phyloP scores from a whole-genome alignment of 1,139 yeast genomes.

The Candida smagusa region DNA sequence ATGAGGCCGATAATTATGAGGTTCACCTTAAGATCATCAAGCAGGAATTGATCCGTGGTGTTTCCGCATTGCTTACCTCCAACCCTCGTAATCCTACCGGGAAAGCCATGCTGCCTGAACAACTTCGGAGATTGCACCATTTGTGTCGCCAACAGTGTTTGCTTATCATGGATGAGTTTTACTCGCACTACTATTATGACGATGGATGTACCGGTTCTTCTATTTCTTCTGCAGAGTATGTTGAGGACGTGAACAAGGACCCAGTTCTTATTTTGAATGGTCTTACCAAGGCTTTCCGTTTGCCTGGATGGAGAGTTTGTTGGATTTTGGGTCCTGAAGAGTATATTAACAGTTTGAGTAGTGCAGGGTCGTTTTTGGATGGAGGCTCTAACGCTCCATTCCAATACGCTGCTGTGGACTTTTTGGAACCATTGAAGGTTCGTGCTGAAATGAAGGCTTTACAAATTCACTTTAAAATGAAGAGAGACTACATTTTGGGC shows the following conservation, averaged over 20 bases:
- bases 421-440: constrained; percentile 53
- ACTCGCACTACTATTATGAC: constrained; percentile 61
- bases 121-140: constrained; percentile 50
- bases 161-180: constrained; percentile 67
- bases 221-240: constrained; percentile 52
- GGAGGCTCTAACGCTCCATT: constrained; percentile 68
- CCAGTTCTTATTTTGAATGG: constrained; percentile 66
- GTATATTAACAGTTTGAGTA: constrained; percentile 54
- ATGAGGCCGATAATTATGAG: constrained; percentile 58
- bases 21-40: constrained; percentile 56
- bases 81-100: constrained; percentile 73
- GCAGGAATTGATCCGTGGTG: constrained; percentile 59
- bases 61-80: constrained; percentile 58
- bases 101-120: constrained; percentile 50
- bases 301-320: constrained; percentile 71
- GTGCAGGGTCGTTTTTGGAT: constrained; percentile 63
- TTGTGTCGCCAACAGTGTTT: constrained; percentile 58
- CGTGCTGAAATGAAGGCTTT: constrained; percentile 57
- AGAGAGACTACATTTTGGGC: constrained; percentile 56
- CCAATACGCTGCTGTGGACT: constrained; percentile 61
- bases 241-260: constrained; percentile 58
- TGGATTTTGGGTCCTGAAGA: constrained; percentile 70
- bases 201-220: constrained; percentile 58
- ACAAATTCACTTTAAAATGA: constrained; percentile 58
- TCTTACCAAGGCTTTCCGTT: constrained; percentile 60